Evolutionary conservation across 139 green algal species (phyloP), one percentile per base, ranked within the genome.

Genomic region (Chlamydomonas applanata): DNA sequence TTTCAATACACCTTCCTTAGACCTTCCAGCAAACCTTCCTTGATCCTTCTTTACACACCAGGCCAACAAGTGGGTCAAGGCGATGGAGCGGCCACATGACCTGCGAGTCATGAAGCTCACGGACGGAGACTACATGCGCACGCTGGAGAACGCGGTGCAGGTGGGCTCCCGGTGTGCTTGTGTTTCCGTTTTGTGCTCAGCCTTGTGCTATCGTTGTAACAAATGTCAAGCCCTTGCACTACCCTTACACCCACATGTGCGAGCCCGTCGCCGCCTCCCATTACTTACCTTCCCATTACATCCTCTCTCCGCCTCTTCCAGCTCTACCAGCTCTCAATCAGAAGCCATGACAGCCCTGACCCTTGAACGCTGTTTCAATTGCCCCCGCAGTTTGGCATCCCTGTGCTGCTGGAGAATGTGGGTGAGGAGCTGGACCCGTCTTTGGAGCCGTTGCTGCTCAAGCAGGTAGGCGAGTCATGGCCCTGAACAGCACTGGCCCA

Each of bases 11-110:
- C 20, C 60, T 16, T 67, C 19, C 27, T 17, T 35, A 24, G 16
- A n/a, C 25, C 60, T 36, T 45, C 5, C 60, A 7, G 5, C 3
- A 49, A 49, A 7, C 40, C 59, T 36, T 4, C 59, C 59, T 16
- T 4, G 9, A 9, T 61, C 11, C 53, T 9, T 7, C 19, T 24
- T 30, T 32, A 63, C 13, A 4, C 27, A 16, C 9, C 88, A 94
- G 77, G 88, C 89, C 40, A 94, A 93, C 83, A 94, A 93, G 77
- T 94, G 89, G 89, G 83, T 94, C 40, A 91, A 91, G 79, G 80
- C 76, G 65, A 82, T 89, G 69, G 85, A 95, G 79, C 36, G 69
- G 77, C 29, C 52, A 0, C 72, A 71, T 36, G 81, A 86, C 76
- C 63, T 86, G 75, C 75, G 57, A 40, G 86, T 93, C 2, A 90